These are phyloP conservation scores for Davidsoniella australis DNA, from an alignment of 2,329 filamentous ascomycete genomes.

Conservation along the genomic window DNA sequence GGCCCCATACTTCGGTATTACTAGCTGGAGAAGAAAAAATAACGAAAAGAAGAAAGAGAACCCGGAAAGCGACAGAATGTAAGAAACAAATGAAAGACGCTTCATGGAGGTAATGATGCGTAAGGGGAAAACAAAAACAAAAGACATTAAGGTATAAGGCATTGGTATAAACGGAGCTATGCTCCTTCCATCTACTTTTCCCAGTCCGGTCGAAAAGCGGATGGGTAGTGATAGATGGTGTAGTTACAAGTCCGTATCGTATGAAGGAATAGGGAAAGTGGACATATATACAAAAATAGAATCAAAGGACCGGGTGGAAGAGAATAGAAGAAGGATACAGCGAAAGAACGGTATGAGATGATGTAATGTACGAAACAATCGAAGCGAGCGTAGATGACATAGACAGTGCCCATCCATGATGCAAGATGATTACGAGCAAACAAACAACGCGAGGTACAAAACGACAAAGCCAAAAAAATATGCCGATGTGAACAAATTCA, in stretches of 20 bases:
- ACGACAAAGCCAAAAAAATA: not conserved
- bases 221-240: not conserved
- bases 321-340: not conserved
- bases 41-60: not conserved
- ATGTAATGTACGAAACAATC: not conserved
- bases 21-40: conserved; percentile 1
- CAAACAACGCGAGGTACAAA: conserved; percentile 1
- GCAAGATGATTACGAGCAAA: conserved; percentile 2
- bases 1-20: conserved; percentile 1
- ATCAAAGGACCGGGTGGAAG: too few relatives aligned
- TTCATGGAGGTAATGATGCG: not conserved
- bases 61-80: not conserved
- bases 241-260: too few relatives aligned
- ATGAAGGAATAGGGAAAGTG: not conserved
- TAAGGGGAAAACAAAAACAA: not conserved
- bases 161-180: not conserved
- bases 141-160: not conserved
- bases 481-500: not conserved
- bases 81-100: not conserved
- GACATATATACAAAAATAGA: not conserved
- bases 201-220: not conserved
- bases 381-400: not conserved
- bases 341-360: not conserved
- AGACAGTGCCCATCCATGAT: not conserved
- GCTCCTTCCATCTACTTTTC: not conserved